These are phyloP conservation scores for Dillenia suffruticosa DNA, from an alignment of 164 flowering plant species.

Conservation along the genomic window DNA sequence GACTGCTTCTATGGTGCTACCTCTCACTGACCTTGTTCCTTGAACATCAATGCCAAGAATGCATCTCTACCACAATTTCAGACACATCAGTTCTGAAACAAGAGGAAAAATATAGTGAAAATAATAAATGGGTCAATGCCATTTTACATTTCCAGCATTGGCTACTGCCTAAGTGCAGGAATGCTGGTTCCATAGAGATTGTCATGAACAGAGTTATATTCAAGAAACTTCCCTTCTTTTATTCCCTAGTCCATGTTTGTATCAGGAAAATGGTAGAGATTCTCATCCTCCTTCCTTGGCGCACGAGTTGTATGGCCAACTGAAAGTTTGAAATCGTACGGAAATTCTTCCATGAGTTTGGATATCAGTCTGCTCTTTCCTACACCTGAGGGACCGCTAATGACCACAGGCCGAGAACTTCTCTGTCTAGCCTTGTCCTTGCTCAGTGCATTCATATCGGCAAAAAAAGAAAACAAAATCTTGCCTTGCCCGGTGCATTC, in stretches of 20 bases:
- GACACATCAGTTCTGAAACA: background rate
- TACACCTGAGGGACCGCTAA: conserved; percentile 97
- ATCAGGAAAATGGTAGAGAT: conserved; percentile 89
- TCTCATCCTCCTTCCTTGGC: conserved; percentile 69
- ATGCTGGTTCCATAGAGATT: conserved; percentile 93
- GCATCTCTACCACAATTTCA: conserved; percentile 63
- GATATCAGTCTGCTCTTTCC: conserved; percentile 91
- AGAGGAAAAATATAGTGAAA: too few relatives aligned
- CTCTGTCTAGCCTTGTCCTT: conserved; percentile 61
- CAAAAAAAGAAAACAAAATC: too few relatives aligned
- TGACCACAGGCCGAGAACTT: conserved; percentile 72
- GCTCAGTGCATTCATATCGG: conserved; percentile 87
- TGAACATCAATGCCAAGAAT: conserved; percentile 99
- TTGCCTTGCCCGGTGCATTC: conserved; percentile 92
- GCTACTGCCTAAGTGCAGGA: conserved; percentile 86
- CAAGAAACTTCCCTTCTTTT: conserved; percentile 78
- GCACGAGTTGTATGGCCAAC: conserved; percentile 97
- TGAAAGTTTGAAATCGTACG: conserved; percentile 85
- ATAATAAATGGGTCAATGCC: too few relatives aligned
- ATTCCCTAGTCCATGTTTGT: conserved; percentile 77
- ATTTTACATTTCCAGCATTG: conserved; percentile 80
- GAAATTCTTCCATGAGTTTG: conserved; percentile 89
- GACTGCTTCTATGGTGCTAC: conserved; percentile 78
- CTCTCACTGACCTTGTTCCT: conserved; percentile 90
- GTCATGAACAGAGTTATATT: conserved; percentile 92